Evolutionary conservation across 352 stramenopile genomes (phyloP).

Genomic region (Globisporangium acanthophoron): DNA sequence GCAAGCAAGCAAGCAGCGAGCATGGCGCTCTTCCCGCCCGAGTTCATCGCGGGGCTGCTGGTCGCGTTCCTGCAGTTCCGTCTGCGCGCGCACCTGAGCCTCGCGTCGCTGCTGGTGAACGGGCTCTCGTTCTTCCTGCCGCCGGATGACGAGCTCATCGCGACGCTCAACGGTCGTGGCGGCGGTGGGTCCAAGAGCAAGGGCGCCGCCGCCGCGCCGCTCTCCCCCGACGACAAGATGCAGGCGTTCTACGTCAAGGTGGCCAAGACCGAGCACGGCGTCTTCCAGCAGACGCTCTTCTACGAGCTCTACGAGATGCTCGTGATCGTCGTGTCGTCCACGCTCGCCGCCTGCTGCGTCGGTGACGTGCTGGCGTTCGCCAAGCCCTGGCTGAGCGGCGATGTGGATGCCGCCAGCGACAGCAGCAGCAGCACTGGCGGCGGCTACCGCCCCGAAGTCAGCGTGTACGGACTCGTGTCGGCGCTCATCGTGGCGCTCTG

Average conservation of each 20-base stretch:
- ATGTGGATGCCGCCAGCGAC: neutral
- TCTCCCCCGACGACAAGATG: conserved; percentile 62
- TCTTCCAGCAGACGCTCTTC: conserved; percentile 74
- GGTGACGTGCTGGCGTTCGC: conserved; percentile 37
- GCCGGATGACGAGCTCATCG: conserved; percentile 64
- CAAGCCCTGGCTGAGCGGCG: conserved; percentile 17
- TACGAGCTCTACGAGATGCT: conserved; percentile 84
- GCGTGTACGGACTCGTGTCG: conserved; percentile 59
- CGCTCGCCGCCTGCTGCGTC: conserved; percentile 35
- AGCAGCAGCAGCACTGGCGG: neutral
- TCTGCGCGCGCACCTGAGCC: conserved; percentile 50
- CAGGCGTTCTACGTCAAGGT: conserved; percentile 66
- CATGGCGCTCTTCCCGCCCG: conserved; percentile 72
- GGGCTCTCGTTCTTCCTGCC: conserved; percentile 73
- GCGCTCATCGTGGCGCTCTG: conserved; percentile 61
- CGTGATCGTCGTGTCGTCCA: conserved; percentile 58
- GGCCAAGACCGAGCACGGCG: conserved; percentile 52
- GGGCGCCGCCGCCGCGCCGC: conserved; percentile 8
- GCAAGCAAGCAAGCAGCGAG: neutral
- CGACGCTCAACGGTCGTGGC: conserved; percentile 50
- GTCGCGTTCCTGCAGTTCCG: conserved; percentile 67
- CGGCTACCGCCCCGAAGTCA: conserved; percentile 33
- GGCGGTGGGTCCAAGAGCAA: conserved; percentile 14
- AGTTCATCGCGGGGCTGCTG: conserved; percentile 68
- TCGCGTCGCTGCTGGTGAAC: conserved; percentile 52